Conservation (phyloP, 306 rosid genomes). For the Quercus dentata region DNA sequence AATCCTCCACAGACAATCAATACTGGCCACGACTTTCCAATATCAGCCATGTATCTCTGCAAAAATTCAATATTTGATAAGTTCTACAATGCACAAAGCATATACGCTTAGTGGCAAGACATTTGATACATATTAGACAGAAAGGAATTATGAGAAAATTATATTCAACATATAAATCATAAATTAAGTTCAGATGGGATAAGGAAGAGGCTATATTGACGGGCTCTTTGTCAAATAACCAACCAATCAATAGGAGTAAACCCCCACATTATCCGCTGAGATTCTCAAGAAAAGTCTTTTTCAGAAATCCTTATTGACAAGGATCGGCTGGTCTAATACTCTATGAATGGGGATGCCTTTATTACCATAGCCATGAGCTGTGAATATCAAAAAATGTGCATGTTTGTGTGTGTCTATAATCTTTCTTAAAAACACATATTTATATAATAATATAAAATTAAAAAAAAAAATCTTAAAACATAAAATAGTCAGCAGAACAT, state of each 20-base stretch:
- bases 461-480: background rate
- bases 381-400: background rate
- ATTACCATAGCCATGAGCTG: background rate
- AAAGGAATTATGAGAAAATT: background rate
- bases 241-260: too few relatives aligned
- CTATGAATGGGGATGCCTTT: background rate
- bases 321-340: background rate
- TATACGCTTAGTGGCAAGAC: constrained; percentile 1
- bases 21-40: constrained; percentile 96
- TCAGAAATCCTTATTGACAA: background rate
- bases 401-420: background rate
- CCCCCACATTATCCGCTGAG: too few relatives aligned
- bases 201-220: too few relatives aligned
- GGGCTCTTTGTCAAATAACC: too few relatives aligned
- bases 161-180: background rate
- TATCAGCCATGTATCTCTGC: constrained; percentile 98
- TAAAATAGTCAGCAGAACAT: background rate
- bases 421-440: too few relatives aligned
- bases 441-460: too few relatives aligned
- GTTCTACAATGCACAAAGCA: background rate
- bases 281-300: background rate
- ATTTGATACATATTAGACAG: background rate
- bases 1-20: constrained; percentile 95
- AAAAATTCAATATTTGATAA: constrained; percentile 16
- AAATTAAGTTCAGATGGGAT: background rate